These are phyloP conservation scores for Carex pumila DNA, from an alignment of 176 grass and related monocot genomes.

Conservation along the genomic window DNA sequence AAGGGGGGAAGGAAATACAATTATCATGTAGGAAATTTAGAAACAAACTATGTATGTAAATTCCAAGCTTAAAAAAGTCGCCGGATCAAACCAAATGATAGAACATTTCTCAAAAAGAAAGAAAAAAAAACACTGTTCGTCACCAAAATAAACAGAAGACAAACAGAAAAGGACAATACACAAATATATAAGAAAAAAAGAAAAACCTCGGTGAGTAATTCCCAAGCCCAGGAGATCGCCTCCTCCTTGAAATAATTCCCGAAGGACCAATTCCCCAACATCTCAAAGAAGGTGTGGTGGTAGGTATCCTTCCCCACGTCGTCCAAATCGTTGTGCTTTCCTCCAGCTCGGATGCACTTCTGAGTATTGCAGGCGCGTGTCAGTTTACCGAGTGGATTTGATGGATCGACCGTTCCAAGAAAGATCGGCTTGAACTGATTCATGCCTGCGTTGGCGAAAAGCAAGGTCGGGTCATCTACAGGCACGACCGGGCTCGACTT, in stretches of 20 bases:
- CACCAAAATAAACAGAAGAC: too few species aligned
- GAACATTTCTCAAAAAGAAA: not conserved
- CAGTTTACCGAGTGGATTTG: constrained; percentile 47
- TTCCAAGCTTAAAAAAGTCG: not conserved
- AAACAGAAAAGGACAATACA: not conserved
- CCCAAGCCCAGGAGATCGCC: constrained; percentile 91
- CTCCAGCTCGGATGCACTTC: constrained; percentile 94
- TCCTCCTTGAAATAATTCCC: constrained; percentile 93
- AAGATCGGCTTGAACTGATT: constrained; percentile 97
- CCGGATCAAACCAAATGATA: not conserved
- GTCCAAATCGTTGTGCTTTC: constrained; percentile 99
- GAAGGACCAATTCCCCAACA: constrained; percentile 97
- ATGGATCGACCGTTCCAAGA: constrained; percentile 66
- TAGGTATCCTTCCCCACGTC: constrained; percentile 98
- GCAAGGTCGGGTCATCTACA: constrained; percentile 73
- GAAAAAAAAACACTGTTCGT: not conserved
- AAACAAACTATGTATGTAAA: not conserved
- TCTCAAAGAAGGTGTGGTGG: constrained; percentile 98
- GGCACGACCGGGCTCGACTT: constrained; percentile 76
- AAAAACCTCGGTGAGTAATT: constrained; percentile 67
- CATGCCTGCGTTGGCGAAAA: constrained; percentile 96
- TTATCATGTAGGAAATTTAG: not conserved
- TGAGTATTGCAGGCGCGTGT: constrained; percentile 71
- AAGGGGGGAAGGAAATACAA: not conserved
- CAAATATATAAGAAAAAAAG: not conserved